Evolutionary conservation across 768 basidiomycete species (phyloP).

Genomic region (Leucosporidium yakuticum): DNA sequence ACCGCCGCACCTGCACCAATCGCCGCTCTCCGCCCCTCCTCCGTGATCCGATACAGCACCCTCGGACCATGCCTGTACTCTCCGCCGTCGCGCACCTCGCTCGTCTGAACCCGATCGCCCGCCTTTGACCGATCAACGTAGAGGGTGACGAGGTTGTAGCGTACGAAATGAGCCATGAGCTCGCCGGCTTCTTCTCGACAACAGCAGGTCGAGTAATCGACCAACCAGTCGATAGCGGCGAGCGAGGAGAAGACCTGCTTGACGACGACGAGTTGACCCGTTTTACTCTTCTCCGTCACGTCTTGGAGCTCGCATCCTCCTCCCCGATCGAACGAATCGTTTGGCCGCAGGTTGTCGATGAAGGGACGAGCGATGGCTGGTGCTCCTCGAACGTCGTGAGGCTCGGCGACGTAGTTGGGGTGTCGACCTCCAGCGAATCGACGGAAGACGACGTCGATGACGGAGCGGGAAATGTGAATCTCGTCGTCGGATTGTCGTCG

Average conservation of each 20-base stretch:
- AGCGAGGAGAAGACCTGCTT: conserved; percentile 73
- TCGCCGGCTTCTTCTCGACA: conserved; percentile 95
- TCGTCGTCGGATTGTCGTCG: conserved; percentile 88
- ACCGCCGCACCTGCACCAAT: conserved; percentile 58
- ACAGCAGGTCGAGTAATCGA: conserved; percentile 92
- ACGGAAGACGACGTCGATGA: conserved; percentile 89
- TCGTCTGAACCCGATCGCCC: conserved; percentile 27
- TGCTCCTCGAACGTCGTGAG: conserved; percentile 68
- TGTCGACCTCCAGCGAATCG: conserved; percentile 73
- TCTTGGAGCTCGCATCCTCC: conserved; percentile 44
- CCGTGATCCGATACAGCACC: conserved; percentile 88
- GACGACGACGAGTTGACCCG: conserved; percentile 50
- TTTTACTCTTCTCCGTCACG: conserved; percentile 47
- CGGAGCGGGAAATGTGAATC: conserved; percentile 88
- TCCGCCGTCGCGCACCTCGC: conserved; percentile 16
- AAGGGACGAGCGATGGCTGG: conserved; percentile 45
- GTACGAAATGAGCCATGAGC: conserved; percentile 95
- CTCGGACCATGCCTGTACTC: conserved; percentile 87
- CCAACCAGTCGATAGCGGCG: conserved; percentile 88
- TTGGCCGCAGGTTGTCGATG: conserved; percentile 30
- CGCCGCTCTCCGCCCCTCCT: conserved; percentile 78
- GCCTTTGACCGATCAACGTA: conserved; percentile 46
- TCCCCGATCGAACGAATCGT: conserved; percentile 40
- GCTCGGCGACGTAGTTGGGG: conserved; percentile 67
- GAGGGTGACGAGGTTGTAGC: conserved; percentile 80